A percentile compares a stretch with the other conserved stretches of the same genome.
These are phyloP conservation scores for Geoglossum glabrum DNA, from an alignment of 495 filamentous ascomycete species.

Conservation along the genomic window DNA sequence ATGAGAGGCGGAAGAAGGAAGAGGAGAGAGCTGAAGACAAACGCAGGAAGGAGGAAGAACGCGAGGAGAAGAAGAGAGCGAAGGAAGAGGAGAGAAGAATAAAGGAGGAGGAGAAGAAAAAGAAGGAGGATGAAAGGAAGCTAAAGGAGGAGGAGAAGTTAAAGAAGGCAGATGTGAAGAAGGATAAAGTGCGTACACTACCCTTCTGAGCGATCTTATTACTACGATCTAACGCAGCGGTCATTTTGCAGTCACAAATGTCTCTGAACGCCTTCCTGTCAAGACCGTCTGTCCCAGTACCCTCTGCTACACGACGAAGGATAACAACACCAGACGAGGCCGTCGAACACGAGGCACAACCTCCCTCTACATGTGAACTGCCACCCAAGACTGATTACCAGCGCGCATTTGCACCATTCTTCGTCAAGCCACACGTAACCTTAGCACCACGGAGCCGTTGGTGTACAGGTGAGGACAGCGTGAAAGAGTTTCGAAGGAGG, in stretches of 20 bases:
- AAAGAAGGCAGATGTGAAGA: conserved; percentile 53
- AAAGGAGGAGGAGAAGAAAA: neutral
- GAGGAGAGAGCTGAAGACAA: neutral
- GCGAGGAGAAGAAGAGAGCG: neutral
- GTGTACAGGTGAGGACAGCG: conserved; percentile 34
- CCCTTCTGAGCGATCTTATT: neutral
- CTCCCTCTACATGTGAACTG: conserved; percentile 12
- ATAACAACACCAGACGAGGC: conserved; percentile 8
- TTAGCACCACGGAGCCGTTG: conserved; percentile 35
- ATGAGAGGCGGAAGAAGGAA: conserved; percentile 2
- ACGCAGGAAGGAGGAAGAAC: neutral
- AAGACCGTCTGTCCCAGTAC: conserved; percentile 21
- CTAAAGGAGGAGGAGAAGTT: conserved; percentile 38
- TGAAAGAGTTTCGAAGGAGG: conserved; percentile 22
- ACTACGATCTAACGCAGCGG: neutral
- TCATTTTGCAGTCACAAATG: conserved; percentile 30
- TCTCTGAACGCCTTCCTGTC: conserved; percentile 41
- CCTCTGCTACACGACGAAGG: conserved; percentile 9
- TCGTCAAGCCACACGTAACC: conserved; percentile 42
- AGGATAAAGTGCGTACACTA: conserved; percentile 32
- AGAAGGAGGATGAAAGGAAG: neutral
- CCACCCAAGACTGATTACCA: conserved; percentile 40
- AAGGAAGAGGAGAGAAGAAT: neutral
- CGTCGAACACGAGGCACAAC: conserved; percentile 10
- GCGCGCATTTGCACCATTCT: conserved; percentile 57